Conservation (phyloP, 371 early-diverging fungal species). For the Globomyces sp. region DNA sequence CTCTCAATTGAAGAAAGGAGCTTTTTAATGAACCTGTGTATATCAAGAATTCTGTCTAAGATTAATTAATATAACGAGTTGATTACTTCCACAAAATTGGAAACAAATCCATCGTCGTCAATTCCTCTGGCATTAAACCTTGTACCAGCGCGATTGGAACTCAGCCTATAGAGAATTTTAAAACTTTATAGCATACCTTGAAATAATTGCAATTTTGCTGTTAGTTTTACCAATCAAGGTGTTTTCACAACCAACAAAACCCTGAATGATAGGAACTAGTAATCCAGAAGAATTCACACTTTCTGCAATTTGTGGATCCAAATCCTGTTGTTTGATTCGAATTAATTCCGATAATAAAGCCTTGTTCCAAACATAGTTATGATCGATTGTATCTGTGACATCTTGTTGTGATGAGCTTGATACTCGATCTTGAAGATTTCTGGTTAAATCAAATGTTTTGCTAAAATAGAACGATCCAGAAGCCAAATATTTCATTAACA, state of each 20-base stretch:
- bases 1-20: conserved; percentile 83
- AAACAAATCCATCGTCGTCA: conserved; percentile 94
- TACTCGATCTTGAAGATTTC: conserved; percentile 28
- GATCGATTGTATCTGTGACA: conserved; percentile 33
- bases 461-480: conserved; percentile 52
- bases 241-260: conserved; percentile 31
- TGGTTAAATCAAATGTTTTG: conserved; percentile 44
- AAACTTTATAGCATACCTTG: not conserved
- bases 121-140: conserved; percentile 96
- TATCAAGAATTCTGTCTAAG: conserved; percentile 72
- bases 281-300: conserved; percentile 70
- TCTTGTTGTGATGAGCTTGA: conserved; percentile 3
- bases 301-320: conserved; percentile 60
- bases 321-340: conserved; percentile 66
- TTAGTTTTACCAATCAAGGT: not conserved
- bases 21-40: conserved; percentile 56
- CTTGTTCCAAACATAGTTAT: conserved; percentile 83
- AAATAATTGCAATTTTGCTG: conserved; percentile 67
- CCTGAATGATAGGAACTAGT: conserved; percentile 55
- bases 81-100: conserved; percentile 96
- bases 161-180: conserved; percentile 67
- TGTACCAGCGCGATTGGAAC: conserved; percentile 93
- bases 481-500: conserved; percentile 44
- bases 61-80: conserved; percentile 30
- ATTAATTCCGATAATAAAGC: conserved; percentile 75